Percentiles rank a stretch among this genome's conserved stretches.
Conservation (phyloP, 2,329 filamentous ascomycete species). For the Claviceps lovelessii region DNA sequence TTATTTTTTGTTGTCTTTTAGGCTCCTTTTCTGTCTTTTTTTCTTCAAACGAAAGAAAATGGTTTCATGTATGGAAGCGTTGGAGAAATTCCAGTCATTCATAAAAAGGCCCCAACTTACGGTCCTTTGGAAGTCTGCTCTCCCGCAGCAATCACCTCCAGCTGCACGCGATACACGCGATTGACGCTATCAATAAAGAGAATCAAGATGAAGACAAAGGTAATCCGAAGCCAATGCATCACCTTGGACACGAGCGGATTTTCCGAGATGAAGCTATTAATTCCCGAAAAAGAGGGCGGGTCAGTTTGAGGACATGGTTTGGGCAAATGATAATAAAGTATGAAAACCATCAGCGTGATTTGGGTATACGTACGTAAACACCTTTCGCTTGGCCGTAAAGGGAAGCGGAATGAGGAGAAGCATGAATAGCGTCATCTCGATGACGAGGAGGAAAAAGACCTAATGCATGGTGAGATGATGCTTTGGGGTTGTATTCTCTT, state of each 20-base stretch:
- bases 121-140: constrained; percentile 35
- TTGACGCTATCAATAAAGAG: constrained; percentile 94
- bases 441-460: constrained; percentile 72
- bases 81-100: background rate
- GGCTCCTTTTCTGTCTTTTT: background rate
- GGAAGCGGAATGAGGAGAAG: constrained; percentile 75
- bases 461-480: constrained; percentile 18
- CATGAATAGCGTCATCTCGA: constrained; percentile 72
- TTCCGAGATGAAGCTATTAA: constrained; percentile 73
- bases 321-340: background rate
- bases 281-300: background rate
- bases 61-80: too few species aligned
- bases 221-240: constrained; percentile 97
- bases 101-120: constrained; percentile 24
- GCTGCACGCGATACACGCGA: constrained; percentile 89
- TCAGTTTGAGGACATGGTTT: background rate
- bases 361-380: constrained; percentile 49
- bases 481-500: background rate
- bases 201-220: constrained; percentile 97
- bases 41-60: too few species aligned
- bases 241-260: constrained; percentile 74
- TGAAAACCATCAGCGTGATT: too few species aligned
- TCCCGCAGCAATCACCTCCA: constrained; percentile 62
- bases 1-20: background rate
- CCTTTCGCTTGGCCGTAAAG: constrained; percentile 68